Conservation (phyloP, 1,284 basidiomycete genomes). For the Rhodofomes roseus region DNA sequence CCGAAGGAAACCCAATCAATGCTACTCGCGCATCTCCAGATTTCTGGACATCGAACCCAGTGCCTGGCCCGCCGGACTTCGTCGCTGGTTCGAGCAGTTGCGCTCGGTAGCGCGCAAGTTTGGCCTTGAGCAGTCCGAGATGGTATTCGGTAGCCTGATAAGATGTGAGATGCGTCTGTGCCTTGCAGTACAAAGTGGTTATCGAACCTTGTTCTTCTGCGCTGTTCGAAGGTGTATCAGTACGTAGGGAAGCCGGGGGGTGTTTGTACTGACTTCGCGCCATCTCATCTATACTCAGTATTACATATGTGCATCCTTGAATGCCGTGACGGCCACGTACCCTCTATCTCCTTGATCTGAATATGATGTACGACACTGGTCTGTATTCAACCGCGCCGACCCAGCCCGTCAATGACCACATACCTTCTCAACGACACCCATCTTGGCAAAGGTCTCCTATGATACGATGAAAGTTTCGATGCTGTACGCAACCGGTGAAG, state of each 20-base stretch:
- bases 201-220: conserved; percentile 83
- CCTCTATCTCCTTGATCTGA: conserved; percentile 92
- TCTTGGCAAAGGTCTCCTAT: conserved; percentile 33
- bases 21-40: conserved; percentile 92
- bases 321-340: conserved; percentile 40
- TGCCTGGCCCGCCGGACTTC: conserved; percentile 79
- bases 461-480: too few relatives aligned
- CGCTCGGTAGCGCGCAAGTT: conserved; percentile 87
- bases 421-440: conserved; percentile 92
- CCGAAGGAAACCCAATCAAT: conserved; percentile 92
- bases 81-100: conserved; percentile 84
- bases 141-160: conserved; percentile 86
- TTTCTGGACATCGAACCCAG: conserved; percentile 93
- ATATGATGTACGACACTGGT: not conserved
- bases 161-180: not conserved
- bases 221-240: conserved; percentile 41
- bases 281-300: conserved; percentile 77
- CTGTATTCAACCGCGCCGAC: not conserved
- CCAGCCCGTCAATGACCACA: conserved; percentile 1
- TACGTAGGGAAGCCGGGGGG: conserved; percentile 16
- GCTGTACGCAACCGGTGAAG: too few relatives aligned
- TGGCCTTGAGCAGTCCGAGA: conserved; percentile 84
- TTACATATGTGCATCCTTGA: not conserved
- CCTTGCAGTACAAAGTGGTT: not conserved
- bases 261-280: conserved; percentile 66